A percentile compares a stretch with the other conserved stretches of the same genome.
These are phyloP conservation scores for Porphyridium purpureum DNA, from an alignment of 23 red algal genomes.

Conservation along the genomic window DNA sequence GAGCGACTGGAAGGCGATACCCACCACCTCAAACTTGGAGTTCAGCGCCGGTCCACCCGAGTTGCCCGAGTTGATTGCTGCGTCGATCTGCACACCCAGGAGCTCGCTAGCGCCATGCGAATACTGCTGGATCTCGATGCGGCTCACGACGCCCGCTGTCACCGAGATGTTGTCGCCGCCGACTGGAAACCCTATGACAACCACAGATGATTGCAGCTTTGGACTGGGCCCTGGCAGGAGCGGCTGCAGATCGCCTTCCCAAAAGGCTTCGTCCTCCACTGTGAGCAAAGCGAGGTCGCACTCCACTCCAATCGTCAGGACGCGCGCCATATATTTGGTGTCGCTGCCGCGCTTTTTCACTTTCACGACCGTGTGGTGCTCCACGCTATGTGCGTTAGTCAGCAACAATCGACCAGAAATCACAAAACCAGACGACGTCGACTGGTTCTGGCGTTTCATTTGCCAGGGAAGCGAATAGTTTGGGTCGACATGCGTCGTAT, in stretches of 20 bases:
- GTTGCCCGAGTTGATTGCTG: conserved; percentile 22
- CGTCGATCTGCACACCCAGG: conserved; percentile 41
- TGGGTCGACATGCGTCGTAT: conserved; percentile 69
- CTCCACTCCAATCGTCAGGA: conserved; percentile 78
- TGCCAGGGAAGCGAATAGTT: conserved; percentile 86
- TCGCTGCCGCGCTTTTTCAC: conserved; percentile 76
- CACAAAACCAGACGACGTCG: conserved; percentile 71
- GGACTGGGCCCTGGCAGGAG: conserved; percentile 54
- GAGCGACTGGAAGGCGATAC: conserved; percentile 68
- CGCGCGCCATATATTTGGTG: conserved; percentile 32
- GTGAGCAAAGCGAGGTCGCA: conserved; percentile 85
- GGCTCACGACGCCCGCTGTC: conserved; percentile 65
- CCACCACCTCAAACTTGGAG: conserved; percentile 1
- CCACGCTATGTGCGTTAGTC: conserved; percentile 86
- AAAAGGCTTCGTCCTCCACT: conserved; percentile 68
- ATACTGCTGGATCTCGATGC: conserved; percentile 76
- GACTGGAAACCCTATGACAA: conserved; percentile 67
- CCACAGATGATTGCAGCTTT: conserved; percentile 44
- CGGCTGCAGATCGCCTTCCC: conserved; percentile 6
- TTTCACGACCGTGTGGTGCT: conserved; percentile 67
- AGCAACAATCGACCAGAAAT: conserved; percentile 55
- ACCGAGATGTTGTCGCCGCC: conserved; percentile 73
- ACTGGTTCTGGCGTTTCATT: conserved; percentile 45
- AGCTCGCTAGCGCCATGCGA: conserved; percentile 64
- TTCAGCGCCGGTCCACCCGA: conserved; percentile 22